Conservation (phyloP, 306 rosid species). For the Biancaea sappan region DNA sequence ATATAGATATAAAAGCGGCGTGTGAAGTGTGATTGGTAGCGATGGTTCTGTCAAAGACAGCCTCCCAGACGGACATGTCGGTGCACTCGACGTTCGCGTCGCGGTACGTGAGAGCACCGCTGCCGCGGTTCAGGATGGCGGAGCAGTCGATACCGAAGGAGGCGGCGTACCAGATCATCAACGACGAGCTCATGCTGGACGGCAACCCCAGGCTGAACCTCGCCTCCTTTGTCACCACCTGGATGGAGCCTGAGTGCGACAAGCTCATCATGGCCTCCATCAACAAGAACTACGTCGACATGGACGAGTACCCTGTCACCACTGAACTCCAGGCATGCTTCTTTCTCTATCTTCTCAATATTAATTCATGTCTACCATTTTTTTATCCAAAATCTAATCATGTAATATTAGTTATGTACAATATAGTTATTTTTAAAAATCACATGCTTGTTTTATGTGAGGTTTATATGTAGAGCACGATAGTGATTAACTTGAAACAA, state of each 20-base stretch:
- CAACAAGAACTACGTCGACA: constrained; percentile 89
- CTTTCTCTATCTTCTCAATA: too few species aligned
- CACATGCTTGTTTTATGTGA: too few species aligned
- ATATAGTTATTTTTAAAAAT: too few species aligned
- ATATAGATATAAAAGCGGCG: too few species aligned
- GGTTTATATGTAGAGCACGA: too few species aligned
- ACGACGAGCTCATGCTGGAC: constrained; percentile 56
- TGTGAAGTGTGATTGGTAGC: too few species aligned
- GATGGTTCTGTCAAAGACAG: constrained; percentile 74
- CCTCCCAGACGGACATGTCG: constrained; percentile 62
- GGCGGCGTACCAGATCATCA: constrained; percentile 56
- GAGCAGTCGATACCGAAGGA: constrained; percentile 49
- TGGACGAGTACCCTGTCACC: constrained; percentile 96
- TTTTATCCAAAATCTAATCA: too few species aligned
- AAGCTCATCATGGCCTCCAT: constrained; percentile 69
- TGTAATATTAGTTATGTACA: too few species aligned
- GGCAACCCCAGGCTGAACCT: constrained; percentile 52
- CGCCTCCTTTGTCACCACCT: constrained; percentile 55
- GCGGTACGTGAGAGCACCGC: constrained; percentile 71
- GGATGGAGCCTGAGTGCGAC: constrained; percentile 84
- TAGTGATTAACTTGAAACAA: too few species aligned
- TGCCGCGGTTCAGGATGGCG: constrained; percentile 64
- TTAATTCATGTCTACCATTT: too few species aligned
- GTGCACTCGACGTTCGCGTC: constrained; percentile 85
- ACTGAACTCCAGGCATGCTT: constrained; percentile 78